Evolutionary conservation across 2,329 filamentous ascomycete species (phyloP).

Genomic region (Sordariomycetes sp.): DNA sequence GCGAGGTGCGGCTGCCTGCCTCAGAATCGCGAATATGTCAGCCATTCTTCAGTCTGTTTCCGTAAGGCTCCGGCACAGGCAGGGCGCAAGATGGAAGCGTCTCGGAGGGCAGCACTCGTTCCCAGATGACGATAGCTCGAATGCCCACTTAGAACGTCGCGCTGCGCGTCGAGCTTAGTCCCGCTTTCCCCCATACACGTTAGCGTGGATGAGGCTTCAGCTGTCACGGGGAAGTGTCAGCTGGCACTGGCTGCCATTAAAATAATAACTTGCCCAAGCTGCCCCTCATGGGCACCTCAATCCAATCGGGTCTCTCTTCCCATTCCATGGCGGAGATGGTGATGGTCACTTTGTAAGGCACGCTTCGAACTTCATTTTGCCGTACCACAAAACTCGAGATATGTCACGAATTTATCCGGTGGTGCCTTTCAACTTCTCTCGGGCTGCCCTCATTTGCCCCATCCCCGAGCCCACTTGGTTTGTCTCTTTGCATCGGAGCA

Average conservation of each 20-base stretch:
- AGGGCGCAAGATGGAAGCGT: neutral
- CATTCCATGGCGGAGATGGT: no score
- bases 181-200: neutral
- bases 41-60: neutral
- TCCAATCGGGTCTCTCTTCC: no score
- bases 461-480: no score
- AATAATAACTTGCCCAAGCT: neutral
- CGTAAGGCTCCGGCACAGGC: neutral
- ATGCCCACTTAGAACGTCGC: neutral
- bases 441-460: no score
- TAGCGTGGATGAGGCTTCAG: neutral
- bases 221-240: neutral
- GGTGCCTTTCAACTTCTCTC: no score
- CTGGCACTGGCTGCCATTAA: neutral
- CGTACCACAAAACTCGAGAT: no score
- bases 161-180: neutral
- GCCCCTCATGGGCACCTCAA: no score
- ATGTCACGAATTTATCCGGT: no score
- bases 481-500: no score
- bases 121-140: neutral
- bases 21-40: conserved; percentile 2
- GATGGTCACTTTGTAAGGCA: no score
- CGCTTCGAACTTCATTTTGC: no score
- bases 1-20: neutral
- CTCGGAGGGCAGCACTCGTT: neutral